Percentiles rank a stretch among this genome's conserved stretches.
These are phyloP conservation scores for Alternaria sp. DNA, from an alignment of 2,329 filamentous ascomycete genomes.

Conservation along the genomic window DNA sequence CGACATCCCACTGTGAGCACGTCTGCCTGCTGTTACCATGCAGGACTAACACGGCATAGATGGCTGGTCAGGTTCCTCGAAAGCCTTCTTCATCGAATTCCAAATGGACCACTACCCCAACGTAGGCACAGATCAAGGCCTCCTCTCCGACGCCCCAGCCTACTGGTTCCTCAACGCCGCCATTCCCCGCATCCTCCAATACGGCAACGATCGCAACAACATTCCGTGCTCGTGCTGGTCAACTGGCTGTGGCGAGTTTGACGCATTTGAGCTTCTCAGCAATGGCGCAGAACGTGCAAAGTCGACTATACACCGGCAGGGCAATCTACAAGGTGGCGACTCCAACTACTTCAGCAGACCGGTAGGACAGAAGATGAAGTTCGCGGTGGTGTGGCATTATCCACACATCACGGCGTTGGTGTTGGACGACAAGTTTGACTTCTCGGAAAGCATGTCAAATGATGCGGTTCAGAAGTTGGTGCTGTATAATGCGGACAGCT, in stretches of 20 bases:
- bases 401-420: slow-evolving; percentile 47
- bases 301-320: slow-evolving; percentile 69
- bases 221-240: slow-evolving; percentile 74
- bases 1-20: slow-evolving; percentile 56
- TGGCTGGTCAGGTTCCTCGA: slow-evolving; percentile 74
- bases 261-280: slow-evolving; percentile 76
- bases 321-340: slow-evolving; percentile 68
- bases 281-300: slow-evolving; percentile 72
- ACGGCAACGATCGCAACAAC: slow-evolving; percentile 59
- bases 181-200: slow-evolving; percentile 75
- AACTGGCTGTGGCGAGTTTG: slow-evolving; percentile 75
- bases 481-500: slow-evolving; percentile 47
- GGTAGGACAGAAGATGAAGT: slow-evolving; percentile 65
- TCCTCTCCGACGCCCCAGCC: slow-evolving; percentile 73
- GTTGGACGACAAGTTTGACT: slow-evolving; percentile 52
- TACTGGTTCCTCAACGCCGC: slow-evolving; percentile 79
- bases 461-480: slow-evolving; percentile 48
- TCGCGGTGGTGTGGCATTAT: slow-evolving; percentile 58
- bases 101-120: slow-evolving; percentile 64
- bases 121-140: slow-evolving; percentile 40
- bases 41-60: slow-evolving; percentile 40
- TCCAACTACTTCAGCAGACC: slow-evolving; percentile 78
- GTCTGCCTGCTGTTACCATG: no score
- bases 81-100: slow-evolving; percentile 78
- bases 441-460: slow-evolving; percentile 47